Percentiles rank a stretch among this genome's conserved stretches.
phyloP scores from a whole-genome alignment of 441 rosid genomes.

The Erodium moschatum region DNA sequence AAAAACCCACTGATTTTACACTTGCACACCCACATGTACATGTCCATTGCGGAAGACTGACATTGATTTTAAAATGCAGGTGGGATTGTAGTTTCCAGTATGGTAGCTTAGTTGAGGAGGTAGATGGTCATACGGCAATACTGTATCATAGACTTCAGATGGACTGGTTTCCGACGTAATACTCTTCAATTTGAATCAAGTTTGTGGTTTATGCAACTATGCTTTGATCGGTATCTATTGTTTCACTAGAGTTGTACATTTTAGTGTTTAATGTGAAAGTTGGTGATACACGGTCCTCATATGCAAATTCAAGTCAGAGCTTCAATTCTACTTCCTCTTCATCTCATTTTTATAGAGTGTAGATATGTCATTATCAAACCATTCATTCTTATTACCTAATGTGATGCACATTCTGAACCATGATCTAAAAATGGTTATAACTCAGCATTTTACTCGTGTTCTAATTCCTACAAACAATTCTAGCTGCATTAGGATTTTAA shows the following conservation, averaged over 20 bases:
- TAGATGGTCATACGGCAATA: slow-evolving; percentile 97
- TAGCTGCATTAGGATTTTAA: background rate
- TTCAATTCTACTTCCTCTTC: background rate
- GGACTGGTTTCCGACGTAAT: slow-evolving; percentile 95
- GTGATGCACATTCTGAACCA: background rate
- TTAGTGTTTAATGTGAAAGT: background rate
- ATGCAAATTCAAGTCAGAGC: background rate
- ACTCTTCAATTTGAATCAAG: slow-evolving; percentile 15
- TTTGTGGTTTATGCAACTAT: slow-evolving; percentile 16
- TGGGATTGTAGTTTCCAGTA: slow-evolving; percentile 97
- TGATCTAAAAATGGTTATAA: background rate
- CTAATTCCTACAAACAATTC: background rate
- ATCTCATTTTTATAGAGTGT: background rate
- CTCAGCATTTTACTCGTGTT: background rate
- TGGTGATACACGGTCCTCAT: slow-evolving; percentile 1
- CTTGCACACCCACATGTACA: background rate
- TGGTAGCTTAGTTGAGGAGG: slow-evolving; percentile 98
- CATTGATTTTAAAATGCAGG: slow-evolving; percentile 36
- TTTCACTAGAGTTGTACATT: background rate
- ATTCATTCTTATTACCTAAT: background rate
- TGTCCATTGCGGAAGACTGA: background rate
- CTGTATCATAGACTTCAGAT: slow-evolving; percentile 92
- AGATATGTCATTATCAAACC: background rate
- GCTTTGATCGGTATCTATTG: slow-evolving; percentile 12
- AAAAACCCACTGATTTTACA: background rate